Evolutionary conservation across 768 basidiomycete genomes (phyloP).

Genomic region (Clitopilus passeckerianus): DNA sequence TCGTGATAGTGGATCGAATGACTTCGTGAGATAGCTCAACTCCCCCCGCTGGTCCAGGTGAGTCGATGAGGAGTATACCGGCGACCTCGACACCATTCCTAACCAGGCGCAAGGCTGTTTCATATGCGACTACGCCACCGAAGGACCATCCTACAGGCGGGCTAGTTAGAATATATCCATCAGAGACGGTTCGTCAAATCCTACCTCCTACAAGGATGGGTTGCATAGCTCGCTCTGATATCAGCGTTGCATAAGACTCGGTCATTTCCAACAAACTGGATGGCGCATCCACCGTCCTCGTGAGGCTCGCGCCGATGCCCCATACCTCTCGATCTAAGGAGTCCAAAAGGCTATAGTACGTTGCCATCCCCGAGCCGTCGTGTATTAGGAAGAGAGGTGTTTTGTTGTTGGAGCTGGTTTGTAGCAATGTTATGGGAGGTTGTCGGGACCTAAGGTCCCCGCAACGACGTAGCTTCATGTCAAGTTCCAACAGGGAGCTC

Average conservation of each 20-base stretch:
- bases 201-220: constrained; percentile 57
- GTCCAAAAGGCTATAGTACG: constrained; percentile 42
- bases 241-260: constrained; percentile 36
- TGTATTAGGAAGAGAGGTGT: constrained; percentile 62
- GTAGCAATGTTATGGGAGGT: constrained; percentile 10
- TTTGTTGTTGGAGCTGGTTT: constrained; percentile 17
- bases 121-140: constrained; percentile 69
- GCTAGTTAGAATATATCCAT: background rate
- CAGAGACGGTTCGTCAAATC: constrained; percentile 4
- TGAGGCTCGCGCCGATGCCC: constrained; percentile 36
- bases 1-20: constrained; percentile 41
- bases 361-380: constrained; percentile 64
- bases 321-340: constrained; percentile 50
- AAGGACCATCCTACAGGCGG: constrained; percentile 66
- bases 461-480: background rate
- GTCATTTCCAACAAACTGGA: constrained; percentile 44
- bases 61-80: constrained; percentile 65
- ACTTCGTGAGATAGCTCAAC: constrained; percentile 47
- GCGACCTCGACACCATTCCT: constrained; percentile 35
- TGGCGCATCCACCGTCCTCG: background rate
- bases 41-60: constrained; percentile 52
- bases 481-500: too few species aligned
- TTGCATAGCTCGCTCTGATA: constrained; percentile 27
- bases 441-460: background rate
- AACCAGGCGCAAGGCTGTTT: constrained; percentile 50